Conservation (phyloP, 192 early-diverging fungal species). For the Podila verticillata region DNA sequence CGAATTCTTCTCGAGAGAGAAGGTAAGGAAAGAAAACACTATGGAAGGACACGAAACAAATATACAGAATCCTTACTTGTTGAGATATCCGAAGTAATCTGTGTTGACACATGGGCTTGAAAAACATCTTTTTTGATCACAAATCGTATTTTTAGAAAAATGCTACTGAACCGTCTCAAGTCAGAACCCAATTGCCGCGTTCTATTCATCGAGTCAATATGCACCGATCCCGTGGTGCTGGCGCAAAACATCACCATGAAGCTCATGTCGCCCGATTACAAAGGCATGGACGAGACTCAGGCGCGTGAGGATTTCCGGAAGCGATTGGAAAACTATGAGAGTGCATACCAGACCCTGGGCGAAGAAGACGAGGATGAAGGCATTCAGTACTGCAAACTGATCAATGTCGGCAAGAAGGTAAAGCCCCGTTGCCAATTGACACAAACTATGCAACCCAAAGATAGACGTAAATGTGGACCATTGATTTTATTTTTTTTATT, state of each 20-base stretch:
- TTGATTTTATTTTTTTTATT: background rate
- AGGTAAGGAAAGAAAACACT: slow-evolving; percentile 60
- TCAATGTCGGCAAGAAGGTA: slow-evolving; percentile 95
- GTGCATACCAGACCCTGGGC: slow-evolving; percentile 86
- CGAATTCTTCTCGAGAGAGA: slow-evolving; percentile 90
- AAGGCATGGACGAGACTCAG: slow-evolving; percentile 78
- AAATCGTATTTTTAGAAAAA: slow-evolving; percentile 34
- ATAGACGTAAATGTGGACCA: background rate
- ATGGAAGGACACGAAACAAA: slow-evolving; percentile 28
- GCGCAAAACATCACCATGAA: slow-evolving; percentile 67
- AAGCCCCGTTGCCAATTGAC: no score
- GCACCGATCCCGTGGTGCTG: slow-evolving; percentile 73
- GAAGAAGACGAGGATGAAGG: slow-evolving; percentile 85
- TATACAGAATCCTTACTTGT: background rate
- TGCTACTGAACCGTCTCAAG: slow-evolving; percentile 68
- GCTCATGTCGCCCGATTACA: slow-evolving; percentile 94
- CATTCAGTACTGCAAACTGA: slow-evolving; percentile 93
- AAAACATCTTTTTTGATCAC: no score
- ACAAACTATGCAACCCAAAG: background rate
- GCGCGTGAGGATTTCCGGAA: slow-evolving; percentile 89
- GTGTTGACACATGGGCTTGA: background rate
- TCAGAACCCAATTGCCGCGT: slow-evolving; percentile 72
- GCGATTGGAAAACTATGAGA: slow-evolving; percentile 92
- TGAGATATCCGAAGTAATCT: background rate
- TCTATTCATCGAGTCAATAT: slow-evolving; percentile 87